Evolutionary conservation across 75 land plant genomes (phyloP).

Genomic region (Ceratopteris richardii): DNA sequence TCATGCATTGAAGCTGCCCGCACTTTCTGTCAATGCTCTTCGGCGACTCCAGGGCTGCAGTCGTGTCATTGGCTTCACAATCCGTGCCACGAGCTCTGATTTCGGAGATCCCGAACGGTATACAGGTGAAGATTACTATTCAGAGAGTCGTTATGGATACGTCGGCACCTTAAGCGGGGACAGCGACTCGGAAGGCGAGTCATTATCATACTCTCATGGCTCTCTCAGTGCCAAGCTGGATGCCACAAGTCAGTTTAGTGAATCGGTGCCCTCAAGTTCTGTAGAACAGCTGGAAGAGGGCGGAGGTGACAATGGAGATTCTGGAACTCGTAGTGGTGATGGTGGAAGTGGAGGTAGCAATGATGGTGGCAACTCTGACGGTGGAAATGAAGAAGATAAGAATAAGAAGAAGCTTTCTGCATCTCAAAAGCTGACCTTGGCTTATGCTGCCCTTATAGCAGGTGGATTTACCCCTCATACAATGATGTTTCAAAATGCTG

Average conservation of each 20-base stretch:
- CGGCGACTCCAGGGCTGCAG: too few relatives aligned
- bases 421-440: constrained; percentile 88
- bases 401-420: constrained; percentile 40
- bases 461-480: constrained; percentile 24
- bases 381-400: constrained; percentile 12
- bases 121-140: too few relatives aligned
- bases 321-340: constrained; percentile 13
- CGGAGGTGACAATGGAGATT: constrained; percentile 15
- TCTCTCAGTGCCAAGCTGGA: not conserved
- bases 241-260: constrained; percentile 3
- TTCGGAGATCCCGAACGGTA: too few relatives aligned
- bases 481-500: too few relatives aligned
- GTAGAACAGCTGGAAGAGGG: constrained; percentile 11
- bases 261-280: constrained; percentile 4
- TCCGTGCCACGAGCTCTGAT: too few relatives aligned
- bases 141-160: too few relatives aligned
- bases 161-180: too few relatives aligned
- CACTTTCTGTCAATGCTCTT: too few relatives aligned
- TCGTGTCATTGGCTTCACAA: too few relatives aligned
- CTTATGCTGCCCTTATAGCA: constrained; percentile 77
- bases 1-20: too few relatives aligned
- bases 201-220: too few relatives aligned
- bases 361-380: constrained; percentile 21
- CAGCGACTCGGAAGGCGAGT: too few relatives aligned
- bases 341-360: constrained; percentile 21